phyloP scores from a whole-genome alignment of 345 rosid genomes.

The Rhizophora apiculata region DNA sequence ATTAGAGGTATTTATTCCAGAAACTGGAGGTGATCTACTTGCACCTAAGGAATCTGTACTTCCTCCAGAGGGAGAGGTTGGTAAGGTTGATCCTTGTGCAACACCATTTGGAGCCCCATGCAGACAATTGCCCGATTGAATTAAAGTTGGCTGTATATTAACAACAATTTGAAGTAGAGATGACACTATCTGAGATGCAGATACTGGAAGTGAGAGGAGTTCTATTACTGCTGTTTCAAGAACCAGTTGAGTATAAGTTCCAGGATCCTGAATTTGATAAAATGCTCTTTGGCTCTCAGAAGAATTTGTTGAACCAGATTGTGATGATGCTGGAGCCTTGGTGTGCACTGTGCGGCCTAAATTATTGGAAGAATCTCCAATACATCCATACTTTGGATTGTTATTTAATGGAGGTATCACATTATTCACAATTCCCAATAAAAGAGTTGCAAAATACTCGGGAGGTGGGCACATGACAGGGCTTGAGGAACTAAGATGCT shows the following conservation, averaged over 20 bases:
- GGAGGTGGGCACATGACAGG: slow-evolving; percentile 76
- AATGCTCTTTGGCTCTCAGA: slow-evolving; percentile 83
- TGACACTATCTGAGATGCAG: slow-evolving; percentile 80
- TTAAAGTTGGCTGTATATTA: slow-evolving; percentile 85
- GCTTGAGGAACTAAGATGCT: slow-evolving; percentile 61
- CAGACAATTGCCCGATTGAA: slow-evolving; percentile 84
- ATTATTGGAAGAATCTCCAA: slow-evolving; percentile 53
- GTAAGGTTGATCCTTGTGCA: slow-evolving; percentile 76
- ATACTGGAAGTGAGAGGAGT: slow-evolving; percentile 87
- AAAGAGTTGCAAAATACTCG: slow-evolving; percentile 85
- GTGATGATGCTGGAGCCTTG: slow-evolving; percentile 65
- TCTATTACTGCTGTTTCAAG: slow-evolving; percentile 95
- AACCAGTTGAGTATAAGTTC: slow-evolving; percentile 89
- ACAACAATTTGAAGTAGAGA: slow-evolving; percentile 86
- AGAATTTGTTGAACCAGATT: slow-evolving; percentile 62
- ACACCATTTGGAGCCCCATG: slow-evolving; percentile 66
- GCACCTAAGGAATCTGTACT: slow-evolving; percentile 91
- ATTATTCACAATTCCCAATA: slow-evolving; percentile 85
- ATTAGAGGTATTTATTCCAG: slow-evolving; percentile 78
- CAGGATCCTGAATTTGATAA: slow-evolving; percentile 98
- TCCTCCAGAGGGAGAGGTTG: slow-evolving; percentile 95
- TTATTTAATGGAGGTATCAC: slow-evolving; percentile 85
- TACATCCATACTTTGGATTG: slow-evolving; percentile 60
- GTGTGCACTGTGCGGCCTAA: slow-evolving; percentile 58
- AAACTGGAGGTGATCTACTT: slow-evolving; percentile 71